Percentiles rank a stretch among this genome's conserved stretches.
These are phyloP conservation scores for Botrytis pseudocinerea DNA, from an alignment of 2,329 filamentous ascomycete genomes.

Conservation along the genomic window DNA sequence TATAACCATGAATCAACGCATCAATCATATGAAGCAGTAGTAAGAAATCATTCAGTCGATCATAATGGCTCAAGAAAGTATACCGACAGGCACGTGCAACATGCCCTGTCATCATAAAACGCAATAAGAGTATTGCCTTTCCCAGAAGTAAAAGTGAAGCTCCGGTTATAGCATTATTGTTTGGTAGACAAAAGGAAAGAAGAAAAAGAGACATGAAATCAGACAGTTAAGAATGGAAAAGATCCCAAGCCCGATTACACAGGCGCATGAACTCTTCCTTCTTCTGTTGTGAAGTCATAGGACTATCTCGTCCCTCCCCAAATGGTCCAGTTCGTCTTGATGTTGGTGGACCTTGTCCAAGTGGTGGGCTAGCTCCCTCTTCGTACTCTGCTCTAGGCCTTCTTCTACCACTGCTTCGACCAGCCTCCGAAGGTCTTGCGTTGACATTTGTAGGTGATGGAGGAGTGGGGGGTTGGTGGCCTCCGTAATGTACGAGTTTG, in stretches of 20 bases:
- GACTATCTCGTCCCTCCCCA: constrained; percentile 78
- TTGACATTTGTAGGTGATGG: constrained; percentile 50
- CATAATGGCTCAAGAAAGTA: constrained; percentile 18
- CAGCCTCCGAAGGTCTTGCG: constrained; percentile 35
- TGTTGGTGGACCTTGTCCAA: constrained; percentile 69
- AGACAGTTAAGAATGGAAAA: constrained; percentile 76
- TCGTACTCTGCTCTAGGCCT: constrained; percentile 89
- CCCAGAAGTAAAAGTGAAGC: constrained; percentile 18
- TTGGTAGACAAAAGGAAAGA: background rate
- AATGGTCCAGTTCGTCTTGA: constrained; percentile 66
- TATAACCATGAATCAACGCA: constrained; percentile 16
- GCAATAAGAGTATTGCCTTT: constrained; percentile 15
- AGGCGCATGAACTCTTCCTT: constrained; percentile 88
- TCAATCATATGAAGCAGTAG: constrained; percentile 8
- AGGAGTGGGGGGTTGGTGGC: constrained; percentile 88
- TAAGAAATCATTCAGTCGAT: background rate
- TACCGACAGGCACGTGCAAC: constrained; percentile 17
- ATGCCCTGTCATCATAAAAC: background rate
- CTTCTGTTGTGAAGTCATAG: constrained; percentile 80
- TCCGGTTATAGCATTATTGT: constrained; percentile 9
- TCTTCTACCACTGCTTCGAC: constrained; percentile 64
- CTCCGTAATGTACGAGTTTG: constrained; percentile 92
- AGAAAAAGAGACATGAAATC: background rate
- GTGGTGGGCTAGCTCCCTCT: constrained; percentile 82
- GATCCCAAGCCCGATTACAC: constrained; percentile 90